A percentile compares a stretch with the other conserved stretches of the same genome.
phyloP scores from a whole-genome alignment of 495 filamentous ascomycete species.

The Neurospora sp. region DNA sequence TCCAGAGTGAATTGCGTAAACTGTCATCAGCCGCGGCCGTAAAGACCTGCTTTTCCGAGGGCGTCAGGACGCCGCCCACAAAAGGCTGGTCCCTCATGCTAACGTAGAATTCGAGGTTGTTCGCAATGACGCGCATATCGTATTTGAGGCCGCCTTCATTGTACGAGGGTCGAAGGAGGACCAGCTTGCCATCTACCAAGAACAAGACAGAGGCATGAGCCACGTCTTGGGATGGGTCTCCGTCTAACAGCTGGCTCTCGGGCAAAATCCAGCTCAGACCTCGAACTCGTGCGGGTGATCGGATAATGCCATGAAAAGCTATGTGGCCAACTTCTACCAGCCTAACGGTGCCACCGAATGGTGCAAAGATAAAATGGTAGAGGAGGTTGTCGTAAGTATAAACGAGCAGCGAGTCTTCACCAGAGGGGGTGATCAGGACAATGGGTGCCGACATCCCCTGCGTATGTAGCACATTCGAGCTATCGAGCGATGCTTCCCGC shows the following conservation, averaged over 20 bases:
- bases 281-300: conserved; percentile 83
- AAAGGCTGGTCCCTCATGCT: conserved; percentile 79
- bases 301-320: conserved; percentile 89
- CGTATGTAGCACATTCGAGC: conserved; percentile 55
- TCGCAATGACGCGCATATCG: conserved; percentile 92
- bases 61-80: conserved; percentile 7
- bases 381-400: conserved; percentile 96
- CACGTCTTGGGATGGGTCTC: conserved; percentile 94
- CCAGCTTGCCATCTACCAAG: conserved; percentile 90
- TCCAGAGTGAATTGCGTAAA: conserved; percentile 84
- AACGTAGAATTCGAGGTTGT: conserved; percentile 90
- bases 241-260: conserved; percentile 78
- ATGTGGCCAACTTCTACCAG: conserved; percentile 92
- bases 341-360: conserved; percentile 54
- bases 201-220: conserved; percentile 90
- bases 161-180: conserved; percentile 76
- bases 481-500: conserved; percentile 70
- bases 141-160: conserved; percentile 78
- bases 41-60: not conserved
- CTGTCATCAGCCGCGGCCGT: conserved; percentile 32
- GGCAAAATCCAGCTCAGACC: conserved; percentile 94
- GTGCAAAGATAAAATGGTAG: conserved; percentile 83
- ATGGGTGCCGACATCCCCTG: conserved; percentile 75
- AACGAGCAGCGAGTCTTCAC: conserved; percentile 88
- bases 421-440: conserved; percentile 75